phyloP scores from a whole-genome alignment of 2,329 filamentous ascomycete genomes.

The Biscogniauxia mediterranea region DNA sequence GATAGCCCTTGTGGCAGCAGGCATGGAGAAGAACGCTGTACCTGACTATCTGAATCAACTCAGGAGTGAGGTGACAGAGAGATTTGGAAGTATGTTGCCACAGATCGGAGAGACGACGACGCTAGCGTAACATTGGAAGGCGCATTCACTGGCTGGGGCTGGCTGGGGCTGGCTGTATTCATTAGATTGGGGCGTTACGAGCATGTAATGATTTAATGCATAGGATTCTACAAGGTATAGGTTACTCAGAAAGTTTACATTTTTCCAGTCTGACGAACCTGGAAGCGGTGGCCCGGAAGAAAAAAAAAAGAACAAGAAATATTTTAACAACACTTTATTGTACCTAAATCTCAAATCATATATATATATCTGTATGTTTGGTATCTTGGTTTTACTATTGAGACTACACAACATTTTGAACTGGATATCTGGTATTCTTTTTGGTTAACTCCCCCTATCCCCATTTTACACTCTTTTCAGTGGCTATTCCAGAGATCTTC shows the following conservation, averaged over 20 bases:
- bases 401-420: no score
- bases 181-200: background rate
- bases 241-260: background rate
- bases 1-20: conserved; percentile 85
- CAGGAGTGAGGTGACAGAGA: conserved; percentile 38
- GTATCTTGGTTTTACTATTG: background rate
- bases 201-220: background rate
- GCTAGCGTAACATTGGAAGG: conserved; percentile 16
- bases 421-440: no score
- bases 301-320: background rate
- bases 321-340: background rate
- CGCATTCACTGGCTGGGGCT: background rate
- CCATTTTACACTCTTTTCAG: no score
- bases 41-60: conserved; percentile 43
- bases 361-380: background rate
- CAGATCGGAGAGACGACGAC: conserved; percentile 24
- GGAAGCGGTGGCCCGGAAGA: background rate
- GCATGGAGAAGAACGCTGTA: conserved; percentile 51
- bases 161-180: background rate
- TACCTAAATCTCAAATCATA: background rate
- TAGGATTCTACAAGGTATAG: background rate
- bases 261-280: background rate
- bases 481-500: background rate
- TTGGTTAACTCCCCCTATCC: background rate
- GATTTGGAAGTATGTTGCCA: conserved; percentile 23